Conservation (phyloP, 1,284 basidiomycete species). For the Irpex sp. region DNA sequence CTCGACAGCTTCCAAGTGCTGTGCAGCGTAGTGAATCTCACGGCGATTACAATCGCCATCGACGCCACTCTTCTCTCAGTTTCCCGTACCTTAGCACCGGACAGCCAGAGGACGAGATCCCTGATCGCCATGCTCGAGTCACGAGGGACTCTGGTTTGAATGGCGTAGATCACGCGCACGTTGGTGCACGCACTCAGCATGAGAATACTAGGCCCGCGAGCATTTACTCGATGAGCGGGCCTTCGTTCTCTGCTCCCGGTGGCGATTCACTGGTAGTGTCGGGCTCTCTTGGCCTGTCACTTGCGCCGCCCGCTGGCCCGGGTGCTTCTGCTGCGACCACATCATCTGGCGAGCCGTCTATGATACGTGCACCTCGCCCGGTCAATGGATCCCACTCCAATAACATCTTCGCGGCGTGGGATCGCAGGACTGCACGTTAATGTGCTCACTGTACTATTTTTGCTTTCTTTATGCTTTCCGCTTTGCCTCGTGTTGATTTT, state of each 20-base stretch:
- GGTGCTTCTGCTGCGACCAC: conserved; percentile 14
- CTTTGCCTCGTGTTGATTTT: neutral
- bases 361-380: conserved; percentile 16
- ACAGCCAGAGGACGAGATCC: neutral
- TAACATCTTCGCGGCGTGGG: conserved; percentile 9
- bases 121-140: neutral
- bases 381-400: conserved; percentile 7
- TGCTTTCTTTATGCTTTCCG: neutral
- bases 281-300: conserved; percentile 8
- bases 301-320: conserved; percentile 8
- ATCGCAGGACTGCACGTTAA: conserved; percentile 3
- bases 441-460: neutral
- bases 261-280: neutral
- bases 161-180: neutral
- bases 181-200: neutral
- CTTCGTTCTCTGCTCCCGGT: neutral
- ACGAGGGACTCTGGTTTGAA: neutral
- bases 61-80: conserved; percentile 6
- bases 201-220: neutral
- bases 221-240: neutral
- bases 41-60: conserved; percentile 2
- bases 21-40: neutral
- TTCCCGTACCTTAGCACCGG: neutral
- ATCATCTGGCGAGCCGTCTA: conserved; percentile 11
- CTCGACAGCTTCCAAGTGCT: neutral